Conservation (phyloP, 169 alveolate genomes). For the Condylostoma magnum region DNA sequence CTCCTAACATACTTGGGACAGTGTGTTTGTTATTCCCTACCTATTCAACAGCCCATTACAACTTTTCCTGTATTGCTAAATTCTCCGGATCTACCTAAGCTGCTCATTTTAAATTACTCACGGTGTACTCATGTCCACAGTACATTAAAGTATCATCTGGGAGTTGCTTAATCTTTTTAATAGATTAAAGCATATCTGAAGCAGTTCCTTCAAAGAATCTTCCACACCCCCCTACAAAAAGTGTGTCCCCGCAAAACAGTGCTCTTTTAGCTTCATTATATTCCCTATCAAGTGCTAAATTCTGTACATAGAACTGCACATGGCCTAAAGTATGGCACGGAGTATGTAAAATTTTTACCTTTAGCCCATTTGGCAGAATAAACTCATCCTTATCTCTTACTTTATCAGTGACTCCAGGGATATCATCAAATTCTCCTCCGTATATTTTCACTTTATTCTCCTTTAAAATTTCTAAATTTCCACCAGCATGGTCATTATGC, state of each 20-base stretch:
- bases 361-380: conserved; percentile 37
- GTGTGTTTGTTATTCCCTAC: conserved; percentile 40
- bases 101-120: conserved; percentile 67
- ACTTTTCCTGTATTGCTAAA: conserved; percentile 1
- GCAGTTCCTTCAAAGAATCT: conserved; percentile 94
- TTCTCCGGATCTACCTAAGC: conserved; percentile 30
- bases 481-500: not conserved
- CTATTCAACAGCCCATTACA: conserved; percentile 27
- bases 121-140: conserved; percentile 95
- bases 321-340: conserved; percentile 96
- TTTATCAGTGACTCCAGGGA: conserved; percentile 81
- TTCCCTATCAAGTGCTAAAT: conserved; percentile 29
- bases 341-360: conserved; percentile 79
- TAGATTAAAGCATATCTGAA: conserved; percentile 72
- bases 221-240: conserved; percentile 95
- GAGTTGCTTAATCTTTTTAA: conserved; percentile 46
- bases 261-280: not conserved
- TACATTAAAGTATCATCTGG: conserved; percentile 87
- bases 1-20: conserved; percentile 54
- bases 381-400: conserved; percentile 66
- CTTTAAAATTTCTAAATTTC: not conserved
- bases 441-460: not conserved
- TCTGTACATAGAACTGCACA: conserved; percentile 86
- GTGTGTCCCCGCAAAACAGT: conserved; percentile 87
- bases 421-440: conserved; percentile 5